phyloP scores from a whole-genome alignment of 2,329 filamentous ascomycete species.

The Aureobasidium pullulans region DNA sequence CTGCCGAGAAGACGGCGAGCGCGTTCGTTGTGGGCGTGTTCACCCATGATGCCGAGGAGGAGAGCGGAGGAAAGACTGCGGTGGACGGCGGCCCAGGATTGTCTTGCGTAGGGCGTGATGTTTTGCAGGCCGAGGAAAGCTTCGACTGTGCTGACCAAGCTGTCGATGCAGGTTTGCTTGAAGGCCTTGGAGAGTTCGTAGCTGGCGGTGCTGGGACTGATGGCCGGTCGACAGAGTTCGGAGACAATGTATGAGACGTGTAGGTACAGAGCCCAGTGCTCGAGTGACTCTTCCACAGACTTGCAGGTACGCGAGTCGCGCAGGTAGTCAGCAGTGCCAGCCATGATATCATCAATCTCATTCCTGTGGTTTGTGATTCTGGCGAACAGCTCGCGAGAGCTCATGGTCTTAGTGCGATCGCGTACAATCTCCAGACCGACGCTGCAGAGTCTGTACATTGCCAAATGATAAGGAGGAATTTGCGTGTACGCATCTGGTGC shows the following conservation, averaged over 20 bases:
- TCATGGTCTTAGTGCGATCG: conserved; percentile 48
- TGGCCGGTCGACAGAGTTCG: conserved; percentile 54
- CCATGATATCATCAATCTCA: conserved; percentile 49
- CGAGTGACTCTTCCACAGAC: conserved; percentile 46
- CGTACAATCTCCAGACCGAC: conserved; percentile 55
- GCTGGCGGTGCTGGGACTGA: conserved; percentile 44
- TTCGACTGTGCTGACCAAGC: conserved; percentile 50
- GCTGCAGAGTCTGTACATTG: conserved; percentile 48
- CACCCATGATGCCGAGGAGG: conserved; percentile 38
- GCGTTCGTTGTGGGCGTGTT: conserved; percentile 37
- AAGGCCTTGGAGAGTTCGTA: conserved; percentile 40
- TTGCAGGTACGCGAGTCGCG: conserved; percentile 45
- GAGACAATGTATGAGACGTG: conserved; percentile 57
- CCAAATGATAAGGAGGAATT: conserved; percentile 50
- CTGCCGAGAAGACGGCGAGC: conserved; percentile 39
- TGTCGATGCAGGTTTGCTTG: conserved; percentile 47
- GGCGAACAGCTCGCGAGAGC: conserved; percentile 43
- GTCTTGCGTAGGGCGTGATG: conserved; percentile 38
- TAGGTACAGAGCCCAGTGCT: conserved; percentile 54
- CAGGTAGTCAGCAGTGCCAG: conserved; percentile 51
- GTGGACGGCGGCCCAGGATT: conserved; percentile 37
- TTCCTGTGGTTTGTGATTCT: conserved; percentile 51
- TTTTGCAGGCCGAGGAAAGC: conserved; percentile 53
- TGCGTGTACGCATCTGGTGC: conserved; percentile 25
- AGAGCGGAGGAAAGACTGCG: conserved; percentile 39